A percentile compares a stretch with the other conserved stretches of the same genome.
Conservation (phyloP, 257 asterid species). For the Apocynum venetum region DNA sequence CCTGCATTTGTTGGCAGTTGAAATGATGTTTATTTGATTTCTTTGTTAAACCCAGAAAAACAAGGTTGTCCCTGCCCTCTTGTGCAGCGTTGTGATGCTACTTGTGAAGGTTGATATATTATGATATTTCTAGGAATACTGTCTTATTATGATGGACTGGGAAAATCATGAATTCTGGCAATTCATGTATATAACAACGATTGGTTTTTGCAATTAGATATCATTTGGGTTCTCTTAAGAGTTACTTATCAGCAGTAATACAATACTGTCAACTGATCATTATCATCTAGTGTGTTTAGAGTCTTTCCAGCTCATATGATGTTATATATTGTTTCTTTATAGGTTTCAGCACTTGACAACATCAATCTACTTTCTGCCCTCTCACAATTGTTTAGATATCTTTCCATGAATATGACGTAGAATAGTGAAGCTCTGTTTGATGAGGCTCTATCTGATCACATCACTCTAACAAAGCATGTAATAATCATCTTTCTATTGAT, state of each 20-base stretch:
- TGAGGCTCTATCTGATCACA: not conserved
- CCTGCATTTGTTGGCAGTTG: slow-evolving; percentile 6
- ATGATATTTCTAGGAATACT: not conserved
- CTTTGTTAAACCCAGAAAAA: not conserved
- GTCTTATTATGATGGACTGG: not conserved
- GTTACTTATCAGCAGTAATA: slow-evolving; percentile 1
- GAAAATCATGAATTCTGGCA: not conserved
- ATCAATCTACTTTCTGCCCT: not conserved
- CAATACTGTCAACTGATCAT: not conserved
- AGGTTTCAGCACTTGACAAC: not conserved
- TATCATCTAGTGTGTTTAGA: not conserved
- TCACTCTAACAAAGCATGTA: not conserved
- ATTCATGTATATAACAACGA: not conserved
- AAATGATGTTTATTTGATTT: slow-evolving; percentile 7
- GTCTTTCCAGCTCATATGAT: slow-evolving; percentile 7
- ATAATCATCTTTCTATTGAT: not conserved
- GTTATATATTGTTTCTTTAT: slow-evolving; percentile 2
- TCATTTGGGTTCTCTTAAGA: not conserved
- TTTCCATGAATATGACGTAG: not conserved
- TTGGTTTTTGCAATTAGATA: not conserved
- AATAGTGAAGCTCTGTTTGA: slow-evolving; percentile 1
- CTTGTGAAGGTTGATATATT: not conserved
- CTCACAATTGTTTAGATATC: not conserved
- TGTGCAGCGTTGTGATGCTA: not conserved
- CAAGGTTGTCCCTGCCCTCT: slow-evolving; percentile 10